Percentiles rank a stretch among this genome's conserved stretches.
Conservation (phyloP, 2,329 filamentous ascomycete species). For the Diaporthe velutina region DNA sequence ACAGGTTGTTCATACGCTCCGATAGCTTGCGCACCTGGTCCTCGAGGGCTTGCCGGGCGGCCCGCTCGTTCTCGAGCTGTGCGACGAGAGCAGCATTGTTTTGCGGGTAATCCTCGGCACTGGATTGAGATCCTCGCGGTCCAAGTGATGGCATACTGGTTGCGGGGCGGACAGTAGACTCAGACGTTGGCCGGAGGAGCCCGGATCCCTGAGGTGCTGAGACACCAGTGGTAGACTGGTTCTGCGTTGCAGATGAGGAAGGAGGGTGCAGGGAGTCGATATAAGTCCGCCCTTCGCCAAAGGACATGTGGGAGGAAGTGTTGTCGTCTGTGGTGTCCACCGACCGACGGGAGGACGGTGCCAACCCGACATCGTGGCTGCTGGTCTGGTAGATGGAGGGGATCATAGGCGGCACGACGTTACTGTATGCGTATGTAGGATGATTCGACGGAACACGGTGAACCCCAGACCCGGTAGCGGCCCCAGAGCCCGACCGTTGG, state of each 20-base stretch:
- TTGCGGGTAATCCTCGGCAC: constrained; percentile 50
- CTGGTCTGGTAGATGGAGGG: constrained; percentile 48
- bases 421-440: constrained; percentile 45
- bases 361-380: not conserved
- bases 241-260: constrained; percentile 48
- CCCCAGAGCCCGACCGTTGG: constrained; percentile 30
- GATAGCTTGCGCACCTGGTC: constrained; percentile 66
- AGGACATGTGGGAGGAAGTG: constrained; percentile 55
- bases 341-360: constrained; percentile 49
- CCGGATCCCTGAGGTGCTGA: constrained; percentile 39
- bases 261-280: constrained; percentile 57
- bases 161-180: constrained; percentile 61
- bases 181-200: constrained; percentile 55
- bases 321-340: constrained; percentile 47
- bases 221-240: constrained; percentile 42
- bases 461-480: constrained; percentile 32
- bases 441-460: constrained; percentile 37
- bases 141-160: constrained; percentile 58
- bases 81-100: constrained; percentile 64
- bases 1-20: constrained; percentile 62
- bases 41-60: constrained; percentile 68
- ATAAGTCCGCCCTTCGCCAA: constrained; percentile 61
- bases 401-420: constrained; percentile 46
- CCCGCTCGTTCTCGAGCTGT: constrained; percentile 69
- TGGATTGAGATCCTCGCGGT: constrained; percentile 24